phyloP scores from a whole-genome alignment of 441 rosid genomes.

The Gossypium davidsonii region DNA sequence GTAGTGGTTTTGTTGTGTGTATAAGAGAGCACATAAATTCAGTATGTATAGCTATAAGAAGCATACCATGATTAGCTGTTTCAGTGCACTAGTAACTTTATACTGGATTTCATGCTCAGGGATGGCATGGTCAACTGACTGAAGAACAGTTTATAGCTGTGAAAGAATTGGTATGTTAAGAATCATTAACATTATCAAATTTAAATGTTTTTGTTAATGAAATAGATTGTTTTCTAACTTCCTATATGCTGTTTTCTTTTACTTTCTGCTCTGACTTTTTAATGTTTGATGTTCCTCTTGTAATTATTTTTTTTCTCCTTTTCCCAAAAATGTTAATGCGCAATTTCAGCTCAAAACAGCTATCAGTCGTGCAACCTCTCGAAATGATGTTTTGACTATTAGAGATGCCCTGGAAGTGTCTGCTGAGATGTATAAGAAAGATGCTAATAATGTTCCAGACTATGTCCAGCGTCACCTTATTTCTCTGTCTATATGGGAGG shows the following conservation, averaged over 20 bases:
- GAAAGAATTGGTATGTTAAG: slow-evolving; percentile 79
- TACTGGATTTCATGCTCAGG: slow-evolving; percentile 49
- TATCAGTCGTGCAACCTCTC: slow-evolving; percentile 82
- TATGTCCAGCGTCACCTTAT: slow-evolving; percentile 93
- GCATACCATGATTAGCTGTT: slow-evolving; percentile 13
- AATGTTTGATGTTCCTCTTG: neutral
- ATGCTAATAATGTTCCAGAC: slow-evolving; percentile 82
- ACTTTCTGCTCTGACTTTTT: neutral
- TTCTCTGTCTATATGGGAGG: slow-evolving; percentile 95
- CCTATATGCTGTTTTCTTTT: neutral
- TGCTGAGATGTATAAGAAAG: slow-evolving; percentile 93
- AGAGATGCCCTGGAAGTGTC: slow-evolving; percentile 97
- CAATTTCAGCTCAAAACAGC: slow-evolving; percentile 87
- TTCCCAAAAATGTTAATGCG: slow-evolving; percentile 10
- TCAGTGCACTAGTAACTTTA: slow-evolving; percentile 30
- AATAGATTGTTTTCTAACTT: neutral
- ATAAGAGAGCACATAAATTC: slow-evolving; percentile 93
- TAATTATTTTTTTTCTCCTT: neutral
- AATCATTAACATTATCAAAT: neutral
- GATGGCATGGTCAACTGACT: slow-evolving; percentile 81
- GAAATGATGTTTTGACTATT: slow-evolving; percentile 80
- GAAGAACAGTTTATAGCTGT: slow-evolving; percentile 98
- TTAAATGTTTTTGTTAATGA: slow-evolving; percentile 2
- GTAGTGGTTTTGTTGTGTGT: slow-evolving; percentile 98
- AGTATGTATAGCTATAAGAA: slow-evolving; percentile 38